Conservation (phyloP, 805 yeast genomes). For the Grigorovia humatica region DNA sequence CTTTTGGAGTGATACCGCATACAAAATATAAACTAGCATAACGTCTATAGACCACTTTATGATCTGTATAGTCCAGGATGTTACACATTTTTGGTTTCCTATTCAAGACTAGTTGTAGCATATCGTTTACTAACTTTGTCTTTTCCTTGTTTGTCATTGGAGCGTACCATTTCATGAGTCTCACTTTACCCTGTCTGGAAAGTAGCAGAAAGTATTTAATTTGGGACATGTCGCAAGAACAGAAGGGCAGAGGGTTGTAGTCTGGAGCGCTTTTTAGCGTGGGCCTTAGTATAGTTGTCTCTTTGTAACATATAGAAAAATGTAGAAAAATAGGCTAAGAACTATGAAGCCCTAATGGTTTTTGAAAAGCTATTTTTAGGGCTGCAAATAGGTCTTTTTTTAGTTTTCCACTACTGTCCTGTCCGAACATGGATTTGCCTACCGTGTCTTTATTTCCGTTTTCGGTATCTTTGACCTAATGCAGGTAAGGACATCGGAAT, state of each 20-base stretch:
- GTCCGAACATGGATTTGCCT: too few species aligned
- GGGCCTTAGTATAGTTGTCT: too few species aligned
- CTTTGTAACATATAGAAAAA: too few species aligned
- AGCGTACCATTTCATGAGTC: slow-evolving; percentile 88
- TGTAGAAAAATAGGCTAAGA: too few species aligned
- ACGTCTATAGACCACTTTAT: slow-evolving; percentile 77
- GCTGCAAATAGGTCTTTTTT: too few species aligned
- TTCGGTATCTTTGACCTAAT: too few species aligned
- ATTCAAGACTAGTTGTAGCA: slow-evolving; percentile 73
- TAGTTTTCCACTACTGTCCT: too few species aligned
- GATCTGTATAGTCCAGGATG: slow-evolving; percentile 68
- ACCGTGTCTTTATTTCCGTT: too few species aligned
- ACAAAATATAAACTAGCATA: slow-evolving; percentile 90
- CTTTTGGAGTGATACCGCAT: slow-evolving; percentile 47
- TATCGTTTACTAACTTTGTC: slow-evolving; percentile 69
- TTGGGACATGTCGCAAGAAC: slow-evolving; percentile 15
- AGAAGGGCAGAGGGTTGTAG: neutral
- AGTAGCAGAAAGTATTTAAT: slow-evolving; percentile 70
- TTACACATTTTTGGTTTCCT: slow-evolving; percentile 94
- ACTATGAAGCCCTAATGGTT: too few species aligned
- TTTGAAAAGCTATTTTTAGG: too few species aligned
- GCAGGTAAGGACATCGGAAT: too few species aligned
- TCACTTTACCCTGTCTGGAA: slow-evolving; percentile 90
- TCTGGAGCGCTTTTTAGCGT: neutral
- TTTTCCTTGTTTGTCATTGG: slow-evolving; percentile 80